Evolutionary conservation across 2,329 filamentous ascomycete species (phyloP), one percentile per base, ranked within the genome.

Genomic region (Diaporthe velutina): DNA sequence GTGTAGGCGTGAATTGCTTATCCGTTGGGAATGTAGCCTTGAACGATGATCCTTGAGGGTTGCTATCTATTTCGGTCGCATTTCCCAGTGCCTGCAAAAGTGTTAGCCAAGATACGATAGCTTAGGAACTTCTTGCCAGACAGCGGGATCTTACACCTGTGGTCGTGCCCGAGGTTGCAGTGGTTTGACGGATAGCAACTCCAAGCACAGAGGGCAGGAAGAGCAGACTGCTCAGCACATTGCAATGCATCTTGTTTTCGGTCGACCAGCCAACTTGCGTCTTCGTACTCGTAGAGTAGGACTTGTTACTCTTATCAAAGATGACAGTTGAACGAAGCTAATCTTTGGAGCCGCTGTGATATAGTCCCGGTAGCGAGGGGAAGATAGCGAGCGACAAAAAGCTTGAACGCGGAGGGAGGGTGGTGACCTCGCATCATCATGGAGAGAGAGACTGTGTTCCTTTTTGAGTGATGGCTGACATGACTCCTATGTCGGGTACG

Each of bases 51-150:
- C 74, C 74, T 19, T 33, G 30, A 17, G 74, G 74, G 13, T 74
- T 76, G 25, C 42, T 54, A 33, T 71, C 71, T 9, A 71, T 54
- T 8, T 48, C 66, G 9, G 74, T 76, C 55, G 74, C 74, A 54
- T 76, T 76, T 28, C 74, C 74, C 64, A 60, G 52, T 70, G 35
- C 19, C 72, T 74, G 64, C 8, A 15, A 33, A 12, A 28, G 12
- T 71, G 22, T 71, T 60, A 71, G 12, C 1, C n/a, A n/a, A n/a
- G n/a, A 67, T 12, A 19, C 10, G 10, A 25, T 35, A 8, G 22
- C 38, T 33, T 35, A 25, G 68, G 15, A 13, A 13, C n/a, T 12
- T 9, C 13, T 38, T 12, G 10, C 28, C 5, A 19, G 3, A 10
- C 7, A 12, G n/a, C 10, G 25, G 22, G 17, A 68, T 22, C 55